Base-by-base conservation (phyloP, 169 alveolate species). In the Plasmodium fragile region DNA sequence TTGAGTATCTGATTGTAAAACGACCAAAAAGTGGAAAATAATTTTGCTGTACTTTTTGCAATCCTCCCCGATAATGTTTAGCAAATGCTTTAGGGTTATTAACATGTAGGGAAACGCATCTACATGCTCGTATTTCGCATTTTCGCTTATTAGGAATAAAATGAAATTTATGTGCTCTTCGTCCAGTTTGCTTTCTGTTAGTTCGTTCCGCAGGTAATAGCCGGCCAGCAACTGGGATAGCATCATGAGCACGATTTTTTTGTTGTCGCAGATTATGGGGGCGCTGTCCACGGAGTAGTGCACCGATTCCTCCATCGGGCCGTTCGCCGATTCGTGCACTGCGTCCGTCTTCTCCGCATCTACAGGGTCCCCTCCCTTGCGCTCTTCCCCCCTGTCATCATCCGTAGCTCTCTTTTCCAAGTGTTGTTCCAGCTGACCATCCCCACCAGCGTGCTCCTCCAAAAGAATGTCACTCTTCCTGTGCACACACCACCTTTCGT, bases 131-230 rank as follows among this genome's bases (percentile, higher is more conserved):
- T 85, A 85, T 34, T 73, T 85, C 16, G 79, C 79, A 85, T 85
- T 75, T 75, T 85, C 93, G 80, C 70, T 73, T 73, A 85, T 85
- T 85, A 85, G 43, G 75, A 73, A 85, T 73, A 85, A 75, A 85
- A 85, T 30, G 8, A 85, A 85, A 49, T 85, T 85, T 85, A 85
- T 73, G 18, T 59, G 8, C 34, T 73, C 93, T 2, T 85, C 71
- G 13, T 70, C 72, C 28, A 73, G 25, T 85, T 73, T 85, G 8
- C 16, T 75, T 73, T 25, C 30, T 22, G 22, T 3, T 34, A 34
- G 16, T 16, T 53, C 10, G 22, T 73, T 73, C 70, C 28, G 52
- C 28, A 85, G 16, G 79, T 85, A 41, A 28, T 73, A 34, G 8
- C 93, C 93, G 65, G 72, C 83, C 55, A 85, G 69, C 45, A 85